Percentiles rank a stretch among this genome's conserved stretches.
These are phyloP conservation scores for Tephrocybe rancida DNA, from an alignment of 768 basidiomycete species.

Conservation along the genomic window DNA sequence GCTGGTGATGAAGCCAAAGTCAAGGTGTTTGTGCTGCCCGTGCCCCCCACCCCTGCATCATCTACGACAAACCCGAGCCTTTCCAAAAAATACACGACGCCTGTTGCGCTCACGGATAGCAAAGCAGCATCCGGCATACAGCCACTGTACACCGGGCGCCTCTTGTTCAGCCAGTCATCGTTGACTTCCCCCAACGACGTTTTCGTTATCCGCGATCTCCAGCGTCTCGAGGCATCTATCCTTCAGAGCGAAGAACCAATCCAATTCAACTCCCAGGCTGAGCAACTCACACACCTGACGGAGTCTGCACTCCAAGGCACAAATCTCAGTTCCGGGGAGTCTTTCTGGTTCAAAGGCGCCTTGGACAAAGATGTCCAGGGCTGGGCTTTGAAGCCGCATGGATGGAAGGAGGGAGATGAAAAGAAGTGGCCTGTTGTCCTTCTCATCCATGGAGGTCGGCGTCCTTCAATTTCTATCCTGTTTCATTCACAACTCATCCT, in stretches of 20 bases:
- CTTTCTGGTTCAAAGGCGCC: constrained; percentile 91
- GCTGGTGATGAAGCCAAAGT: constrained; percentile 78
- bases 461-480: not conserved
- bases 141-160: constrained; percentile 55
- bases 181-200: constrained; percentile 81
- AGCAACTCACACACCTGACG: constrained; percentile 70
- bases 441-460: constrained; percentile 76
- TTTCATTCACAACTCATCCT: not conserved
- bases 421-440: constrained; percentile 82
- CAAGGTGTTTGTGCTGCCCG: constrained; percentile 71
- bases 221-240: constrained; percentile 44
- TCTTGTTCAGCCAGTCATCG: constrained; percentile 76
- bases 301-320: constrained; percentile 57
- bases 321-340: constrained; percentile 63
- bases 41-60: constrained; percentile 61
- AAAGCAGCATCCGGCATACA: constrained; percentile 66
- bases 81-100: constrained; percentile 47
- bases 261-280: constrained; percentile 36
- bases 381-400: constrained; percentile 80
- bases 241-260: constrained; percentile 27
- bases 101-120: constrained; percentile 58
- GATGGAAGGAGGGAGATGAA: constrained; percentile 64
- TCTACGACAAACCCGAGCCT: constrained; percentile 58
- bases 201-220: constrained; percentile 59
- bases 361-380: constrained; percentile 78